These are phyloP conservation scores for Hypoxylon trugodes DNA, from an alignment of 495 filamentous ascomycete species.

Conservation along the genomic window DNA sequence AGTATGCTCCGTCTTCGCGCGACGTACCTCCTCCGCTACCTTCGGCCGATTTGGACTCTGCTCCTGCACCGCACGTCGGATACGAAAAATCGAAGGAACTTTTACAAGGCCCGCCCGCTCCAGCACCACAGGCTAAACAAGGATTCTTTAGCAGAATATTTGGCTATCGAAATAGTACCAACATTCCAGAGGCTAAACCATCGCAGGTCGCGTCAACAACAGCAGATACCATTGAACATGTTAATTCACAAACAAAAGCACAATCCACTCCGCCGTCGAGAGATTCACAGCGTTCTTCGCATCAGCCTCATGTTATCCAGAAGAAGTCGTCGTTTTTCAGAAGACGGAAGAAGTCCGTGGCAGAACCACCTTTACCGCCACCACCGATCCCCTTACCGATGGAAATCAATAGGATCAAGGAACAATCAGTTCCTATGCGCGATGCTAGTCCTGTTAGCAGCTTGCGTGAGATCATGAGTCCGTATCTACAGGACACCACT, in stretches of 20 bases:
- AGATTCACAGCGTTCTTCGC: constrained; percentile 47
- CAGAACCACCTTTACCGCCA: constrained; percentile 58
- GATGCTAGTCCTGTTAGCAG: constrained; percentile 83
- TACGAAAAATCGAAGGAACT: constrained; percentile 66
- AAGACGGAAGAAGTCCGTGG: constrained; percentile 84
- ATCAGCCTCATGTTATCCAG: constrained; percentile 64
- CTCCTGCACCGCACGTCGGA: constrained; percentile 62
- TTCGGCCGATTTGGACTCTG: constrained; percentile 53
- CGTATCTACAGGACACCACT: constrained; percentile 65
- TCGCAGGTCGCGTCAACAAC: constrained; percentile 42
- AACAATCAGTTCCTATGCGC: constrained; percentile 36
- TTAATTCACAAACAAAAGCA: constrained; percentile 49
- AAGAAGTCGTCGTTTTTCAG: constrained; percentile 97
- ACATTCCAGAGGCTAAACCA: constrained; percentile 38
- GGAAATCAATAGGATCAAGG: constrained; percentile 44
- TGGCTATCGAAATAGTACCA: constrained; percentile 59
- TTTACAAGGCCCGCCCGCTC: constrained; percentile 39
- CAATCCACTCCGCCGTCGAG: constrained; percentile 57
- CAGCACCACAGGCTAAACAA: constrained; percentile 57
- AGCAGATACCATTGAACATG: constrained; percentile 24
- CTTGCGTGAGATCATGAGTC: constrained; percentile 88
- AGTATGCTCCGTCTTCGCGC: constrained; percentile 30
- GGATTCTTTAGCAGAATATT: constrained; percentile 96
- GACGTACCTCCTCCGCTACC: constrained; percentile 47
- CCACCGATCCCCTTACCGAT: constrained; percentile 41